Conservation (phyloP, 2,329 filamentous ascomycete genomes). For the Aspergillus tanneri region DNA sequence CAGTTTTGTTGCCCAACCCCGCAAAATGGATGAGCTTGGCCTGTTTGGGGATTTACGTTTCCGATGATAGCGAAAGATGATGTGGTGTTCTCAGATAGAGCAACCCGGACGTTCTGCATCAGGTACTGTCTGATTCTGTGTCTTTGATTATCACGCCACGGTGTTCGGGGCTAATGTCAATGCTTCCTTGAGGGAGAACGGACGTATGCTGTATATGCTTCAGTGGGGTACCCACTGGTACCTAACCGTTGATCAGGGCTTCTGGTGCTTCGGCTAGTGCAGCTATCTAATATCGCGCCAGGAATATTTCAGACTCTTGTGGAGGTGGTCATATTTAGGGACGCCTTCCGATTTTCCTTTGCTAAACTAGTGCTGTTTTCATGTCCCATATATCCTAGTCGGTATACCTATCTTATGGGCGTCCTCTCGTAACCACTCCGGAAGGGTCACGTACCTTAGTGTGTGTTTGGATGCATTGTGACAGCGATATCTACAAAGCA, state of each 20-base stretch:
- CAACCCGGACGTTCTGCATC: background rate
- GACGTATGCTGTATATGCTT: background rate
- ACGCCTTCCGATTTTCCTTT: background rate
- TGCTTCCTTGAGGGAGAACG: background rate
- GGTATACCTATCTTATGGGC: background rate
- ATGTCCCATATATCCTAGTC: constrained; percentile 1
- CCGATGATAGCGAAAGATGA: background rate
- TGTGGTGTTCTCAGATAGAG: background rate
- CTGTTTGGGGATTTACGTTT: background rate
- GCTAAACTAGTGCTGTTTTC: background rate
- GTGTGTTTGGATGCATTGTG: background rate
- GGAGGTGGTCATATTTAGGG: background rate
- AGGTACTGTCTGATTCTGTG: background rate
- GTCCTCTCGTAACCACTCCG: background rate
- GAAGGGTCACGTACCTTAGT: background rate
- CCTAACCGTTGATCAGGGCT: background rate
- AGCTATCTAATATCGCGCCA: background rate
- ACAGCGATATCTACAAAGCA: background rate
- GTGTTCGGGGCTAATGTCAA: background rate
- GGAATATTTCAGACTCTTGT: background rate
- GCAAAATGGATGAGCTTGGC: constrained; percentile 14
- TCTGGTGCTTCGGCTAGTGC: background rate
- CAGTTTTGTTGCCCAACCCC: constrained; percentile 24
- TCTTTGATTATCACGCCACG: background rate
- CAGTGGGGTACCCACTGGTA: constrained; percentile 4